Base-by-base conservation (phyloP, 305 asterid species). In the Rubia occidens region DNA sequence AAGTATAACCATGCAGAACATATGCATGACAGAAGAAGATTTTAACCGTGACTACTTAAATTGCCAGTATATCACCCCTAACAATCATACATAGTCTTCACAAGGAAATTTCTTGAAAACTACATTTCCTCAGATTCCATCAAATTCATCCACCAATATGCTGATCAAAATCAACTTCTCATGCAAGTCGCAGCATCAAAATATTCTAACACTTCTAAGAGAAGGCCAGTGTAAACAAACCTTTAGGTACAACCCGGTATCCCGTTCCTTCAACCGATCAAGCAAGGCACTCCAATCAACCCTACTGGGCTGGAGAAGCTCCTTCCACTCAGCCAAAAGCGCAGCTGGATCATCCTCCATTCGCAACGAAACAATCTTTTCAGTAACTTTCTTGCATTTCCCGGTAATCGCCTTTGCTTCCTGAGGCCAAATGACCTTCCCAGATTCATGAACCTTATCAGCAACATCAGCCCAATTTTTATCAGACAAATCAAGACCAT, bases 401-500 rank as follows among this genome's bases (percentile, higher is more conserved):
- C 90, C 94, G 53, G 87, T 76, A 66, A 93, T 76, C 64, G 85
- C 81, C 77, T 88, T 87, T 37, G 97, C 83, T 78, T 84, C 95
- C 71, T 86, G 82, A 13, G 89, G 94, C 85, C 88, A 86, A 70
- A 87, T 67, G 70, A 73, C 69, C 78, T 87, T 78, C 45, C 80
- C 90, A 76, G 84, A 77, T 77, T 85, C 92, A 17, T 87, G 91
- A 85, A 93, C 74, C 72, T 84, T 93, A 78, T 85, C 82, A 60
- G 96, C 95, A 74, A 93, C 96, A 78, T 81, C 88, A 72, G 84
- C 83, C 98, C 97, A 93, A 74, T 85, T 86, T 0, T 85, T 79
- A 55, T 83, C 82, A 8, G 97, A 93, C 59, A 93, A 78, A 75
- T 90, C 95, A 70, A 93, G 95, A 43, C 97, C 98, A 78, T 93